Evolutionary conservation across 2,329 filamentous ascomycete genomes (phyloP).

Genomic region (Fusarium odoratissimum): DNA sequence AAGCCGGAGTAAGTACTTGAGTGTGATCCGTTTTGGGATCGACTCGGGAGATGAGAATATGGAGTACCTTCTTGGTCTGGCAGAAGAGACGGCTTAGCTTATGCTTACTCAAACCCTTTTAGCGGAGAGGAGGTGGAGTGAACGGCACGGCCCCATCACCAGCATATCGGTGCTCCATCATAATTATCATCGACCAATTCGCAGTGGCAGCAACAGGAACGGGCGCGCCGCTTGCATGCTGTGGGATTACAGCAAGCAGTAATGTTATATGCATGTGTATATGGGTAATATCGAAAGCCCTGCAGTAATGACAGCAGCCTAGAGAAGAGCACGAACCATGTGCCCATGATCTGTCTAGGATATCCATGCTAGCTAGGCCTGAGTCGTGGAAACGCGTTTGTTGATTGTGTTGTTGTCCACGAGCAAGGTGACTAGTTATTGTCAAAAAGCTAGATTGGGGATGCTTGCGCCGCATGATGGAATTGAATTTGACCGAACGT

Average conservation of each 20-base stretch:
- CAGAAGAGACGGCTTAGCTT: slow-evolving; percentile 41
- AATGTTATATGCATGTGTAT: slow-evolving; percentile 12
- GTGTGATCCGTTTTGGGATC: slow-evolving; percentile 34
- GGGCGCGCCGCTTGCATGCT: slow-evolving; percentile 22
- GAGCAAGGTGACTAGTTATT: slow-evolving; percentile 17
- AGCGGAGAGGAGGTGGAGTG: slow-evolving; percentile 42
- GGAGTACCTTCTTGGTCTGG: slow-evolving; percentile 37
- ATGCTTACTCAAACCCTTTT: slow-evolving; percentile 45
- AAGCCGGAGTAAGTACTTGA: slow-evolving; percentile 33
- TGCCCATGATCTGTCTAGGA: slow-evolving; percentile 17
- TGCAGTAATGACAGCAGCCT: slow-evolving; percentile 38
- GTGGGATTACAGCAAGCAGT: slow-evolving; percentile 16
- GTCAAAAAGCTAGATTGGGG: slow-evolving; percentile 25
- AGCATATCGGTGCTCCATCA: slow-evolving; percentile 32
- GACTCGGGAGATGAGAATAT: slow-evolving; percentile 41
- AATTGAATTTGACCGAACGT: slow-evolving; percentile 41
- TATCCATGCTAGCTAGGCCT: slow-evolving; percentile 23
- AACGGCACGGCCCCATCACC: slow-evolving; percentile 37
- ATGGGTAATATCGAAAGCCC: slow-evolving; percentile 20
- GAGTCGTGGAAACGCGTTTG: slow-evolving; percentile 18
- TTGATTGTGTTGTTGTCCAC: slow-evolving; percentile 10
- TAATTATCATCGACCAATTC: slow-evolving; percentile 32
- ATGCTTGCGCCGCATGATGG: slow-evolving; percentile 35
- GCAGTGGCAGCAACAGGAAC: slow-evolving; percentile 18
- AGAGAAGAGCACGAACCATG: slow-evolving; percentile 42